Percentiles rank a stretch among this genome's conserved stretches.
Evolutionary conservation across 768 basidiomycete genomes (phyloP).

Genomic region (Auriscalpium orientale): DNA sequence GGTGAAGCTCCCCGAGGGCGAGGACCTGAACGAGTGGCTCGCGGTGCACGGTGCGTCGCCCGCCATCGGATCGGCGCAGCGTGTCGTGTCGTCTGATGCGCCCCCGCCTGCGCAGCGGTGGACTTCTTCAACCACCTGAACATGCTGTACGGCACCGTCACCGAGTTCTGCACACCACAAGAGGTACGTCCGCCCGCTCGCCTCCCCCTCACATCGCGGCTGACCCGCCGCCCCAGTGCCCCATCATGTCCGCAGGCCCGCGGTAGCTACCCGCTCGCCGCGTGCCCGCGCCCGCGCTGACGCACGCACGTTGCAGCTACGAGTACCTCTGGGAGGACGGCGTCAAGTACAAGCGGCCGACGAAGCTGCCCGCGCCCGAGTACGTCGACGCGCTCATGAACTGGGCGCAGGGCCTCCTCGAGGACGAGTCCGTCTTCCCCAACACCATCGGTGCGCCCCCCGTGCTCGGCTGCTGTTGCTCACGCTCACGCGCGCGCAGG

Average conservation of each 20-base stretch:
- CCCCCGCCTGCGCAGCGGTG: slow-evolving; percentile 52
- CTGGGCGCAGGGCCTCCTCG: slow-evolving; percentile 89
- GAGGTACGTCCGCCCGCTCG: slow-evolving; percentile 47
- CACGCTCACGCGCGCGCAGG: neutral
- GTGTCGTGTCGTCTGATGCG: neutral
- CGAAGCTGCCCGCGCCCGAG: slow-evolving; percentile 91
- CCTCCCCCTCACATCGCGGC: neutral
- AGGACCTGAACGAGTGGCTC: slow-evolving; percentile 98
- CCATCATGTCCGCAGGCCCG: slow-evolving; percentile 95
- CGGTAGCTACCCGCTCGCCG: slow-evolving; percentile 41
- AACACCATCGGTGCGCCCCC: slow-evolving; percentile 77
- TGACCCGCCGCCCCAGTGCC: slow-evolving; percentile 47
- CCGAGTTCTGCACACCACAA: slow-evolving; percentile 93
- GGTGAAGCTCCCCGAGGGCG: slow-evolving; percentile 92
- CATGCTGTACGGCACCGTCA: slow-evolving; percentile 97
- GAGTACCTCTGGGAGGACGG: slow-evolving; percentile 96
- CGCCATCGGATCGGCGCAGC: neutral
- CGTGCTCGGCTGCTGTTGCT: neutral
- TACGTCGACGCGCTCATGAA: slow-evolving; percentile 99
- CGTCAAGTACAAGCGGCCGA: slow-evolving; percentile 76
- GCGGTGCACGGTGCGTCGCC: slow-evolving; percentile 80
- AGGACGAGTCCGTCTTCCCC: slow-evolving; percentile 89
- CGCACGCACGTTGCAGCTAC: slow-evolving; percentile 43
- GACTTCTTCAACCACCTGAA: slow-evolving; percentile 99
- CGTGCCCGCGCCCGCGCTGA: slow-evolving; percentile 2